Evolutionary conservation across 306 rosid genomes (phyloP).

Genomic region (Gynostemma pentaphyllum): DNA sequence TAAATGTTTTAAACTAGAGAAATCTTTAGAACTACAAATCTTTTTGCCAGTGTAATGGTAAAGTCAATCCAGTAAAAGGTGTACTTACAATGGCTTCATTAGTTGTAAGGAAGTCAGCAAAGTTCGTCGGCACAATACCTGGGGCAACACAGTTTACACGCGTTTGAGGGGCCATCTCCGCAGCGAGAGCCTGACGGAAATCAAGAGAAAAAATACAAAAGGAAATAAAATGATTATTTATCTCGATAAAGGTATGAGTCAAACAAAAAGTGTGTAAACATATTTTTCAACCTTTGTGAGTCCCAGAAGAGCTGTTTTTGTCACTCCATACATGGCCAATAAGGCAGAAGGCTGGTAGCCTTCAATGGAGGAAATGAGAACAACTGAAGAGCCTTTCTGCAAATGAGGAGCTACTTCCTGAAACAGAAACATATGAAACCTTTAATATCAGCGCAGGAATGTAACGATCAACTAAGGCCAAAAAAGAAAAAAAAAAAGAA

Average conservation of each 20-base stretch:
- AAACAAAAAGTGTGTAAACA: not conserved
- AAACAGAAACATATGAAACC: slow-evolving; percentile 10
- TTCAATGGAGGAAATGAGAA: slow-evolving; percentile 72
- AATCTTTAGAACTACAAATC: not conserved
- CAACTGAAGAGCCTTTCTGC: slow-evolving; percentile 67
- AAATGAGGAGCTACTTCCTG: slow-evolving; percentile 77
- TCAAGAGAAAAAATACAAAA: slow-evolving; percentile 12
- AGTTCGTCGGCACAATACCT: slow-evolving; percentile 85
- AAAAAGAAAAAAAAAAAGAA: not conserved
- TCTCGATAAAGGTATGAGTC: not conserved
- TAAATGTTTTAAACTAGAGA: not conserved
- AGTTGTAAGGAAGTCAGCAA: slow-evolving; percentile 49
- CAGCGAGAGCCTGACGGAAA: slow-evolving; percentile 65
- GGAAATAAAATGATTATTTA: not conserved
- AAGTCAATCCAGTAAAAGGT: not conserved
- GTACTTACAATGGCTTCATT: slow-evolving; percentile 37
- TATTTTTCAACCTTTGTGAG: slow-evolving; percentile 55
- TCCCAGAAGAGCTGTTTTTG: slow-evolving; percentile 94
- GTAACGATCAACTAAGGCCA: not conserved
- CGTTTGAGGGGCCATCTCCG: slow-evolving; percentile 69
- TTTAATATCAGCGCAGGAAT: not conserved
- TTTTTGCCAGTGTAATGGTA: not conserved
- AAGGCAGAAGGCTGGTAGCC: slow-evolving; percentile 60
- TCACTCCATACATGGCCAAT: slow-evolving; percentile 97
- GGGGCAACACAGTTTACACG: slow-evolving; percentile 96